Evolutionary conservation across 1,139 yeast species (phyloP), one percentile per base, ranked within the genome.

Genomic region (Debaryomycetaceae sp.): DNA sequence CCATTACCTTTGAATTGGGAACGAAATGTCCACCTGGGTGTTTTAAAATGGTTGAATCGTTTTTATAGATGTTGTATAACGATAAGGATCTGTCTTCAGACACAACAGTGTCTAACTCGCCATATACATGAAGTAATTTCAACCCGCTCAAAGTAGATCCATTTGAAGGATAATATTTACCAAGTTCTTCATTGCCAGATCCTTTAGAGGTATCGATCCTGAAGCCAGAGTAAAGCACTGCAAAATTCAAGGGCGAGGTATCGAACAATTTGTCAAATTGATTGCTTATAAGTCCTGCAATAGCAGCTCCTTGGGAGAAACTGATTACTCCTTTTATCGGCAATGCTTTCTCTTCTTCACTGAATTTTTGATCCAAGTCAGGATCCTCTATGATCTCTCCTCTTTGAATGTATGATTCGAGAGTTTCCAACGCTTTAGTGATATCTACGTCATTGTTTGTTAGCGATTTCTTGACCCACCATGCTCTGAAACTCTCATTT

Each of bases 21-120:
- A 87, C 91, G 56, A 82, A 87, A 57, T 87, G 96, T 0, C 95
- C 94, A 29, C 95, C 95, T 2, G 91, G 86, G 56, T 87, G 96
- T 45, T 70, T 76, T 47, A 87, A 56, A 32, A 81, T 46, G 3
- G 73, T 72, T 5, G 76, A 69, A 2, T 60, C 64, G 5, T 63
- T 67, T 36, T 66, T 65, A 49, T 83, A 79, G 1, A 70, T 61
- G 8, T 87, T 75, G 51, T 70, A 81, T 32, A 91, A 65, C 1
- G 70, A 63, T 62, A 78, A 65, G 0, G 84, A 74, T 44, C 94
- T 71, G 36, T 77, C 83, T 37, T 85, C 89, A n/a, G 83, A 79
- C 3, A 91, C 92, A 13, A 92, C 83, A 0, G 97, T 87, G 56
- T 92, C 98, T 32, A 89, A 65, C 41, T 91, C 91, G 6, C 98